phyloP scores from a whole-genome alignment of 164 flowering plant species.

The Vitis amurensis region DNA sequence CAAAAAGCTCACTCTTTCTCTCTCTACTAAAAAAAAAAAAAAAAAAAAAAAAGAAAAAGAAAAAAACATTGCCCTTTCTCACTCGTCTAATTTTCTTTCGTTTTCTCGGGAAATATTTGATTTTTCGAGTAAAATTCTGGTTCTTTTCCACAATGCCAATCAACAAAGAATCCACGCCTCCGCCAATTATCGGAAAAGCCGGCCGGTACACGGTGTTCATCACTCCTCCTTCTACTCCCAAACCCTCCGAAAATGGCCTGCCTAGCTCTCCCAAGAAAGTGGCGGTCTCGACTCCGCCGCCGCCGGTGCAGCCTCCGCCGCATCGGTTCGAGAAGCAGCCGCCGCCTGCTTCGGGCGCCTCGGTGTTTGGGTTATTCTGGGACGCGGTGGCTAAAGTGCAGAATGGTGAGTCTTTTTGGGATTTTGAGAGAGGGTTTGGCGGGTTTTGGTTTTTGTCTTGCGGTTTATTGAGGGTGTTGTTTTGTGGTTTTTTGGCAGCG shows the following conservation, averaged over 20 bases:
- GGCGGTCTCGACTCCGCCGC: slow-evolving; percentile 17
- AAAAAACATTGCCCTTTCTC: no score
- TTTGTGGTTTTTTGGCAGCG: slow-evolving; percentile 42
- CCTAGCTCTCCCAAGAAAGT: slow-evolving; percentile 12
- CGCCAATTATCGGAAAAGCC: slow-evolving; percentile 85
- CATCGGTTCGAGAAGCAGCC: slow-evolving; percentile 44
- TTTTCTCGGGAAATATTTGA: no score
- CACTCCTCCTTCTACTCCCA: slow-evolving; percentile 83
- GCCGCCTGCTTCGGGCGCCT: slow-evolving; percentile 23
- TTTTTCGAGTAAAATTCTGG: no score
- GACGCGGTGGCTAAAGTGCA: slow-evolving; percentile 74
- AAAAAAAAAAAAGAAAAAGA: no score
- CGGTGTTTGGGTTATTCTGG: slow-evolving; percentile 60
- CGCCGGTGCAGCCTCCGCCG: slow-evolving; percentile 70
- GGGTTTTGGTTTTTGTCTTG: background rate
- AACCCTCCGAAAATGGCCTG: slow-evolving; percentile 21
- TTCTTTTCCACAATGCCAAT: slow-evolving; percentile 28
- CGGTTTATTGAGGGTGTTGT: background rate
- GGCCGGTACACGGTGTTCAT: slow-evolving; percentile 96
- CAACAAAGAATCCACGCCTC: slow-evolving; percentile 57
- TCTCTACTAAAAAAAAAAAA: no score
- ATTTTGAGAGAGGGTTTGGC: no score
- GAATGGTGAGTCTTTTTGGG: slow-evolving; percentile 44
- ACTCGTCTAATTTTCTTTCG: no score
- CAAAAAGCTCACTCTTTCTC: no score